These are phyloP conservation scores for Haemoproteus tartakovskyi DNA, from an alignment of 169 alveolate genomes.

Conservation along the genomic window DNA sequence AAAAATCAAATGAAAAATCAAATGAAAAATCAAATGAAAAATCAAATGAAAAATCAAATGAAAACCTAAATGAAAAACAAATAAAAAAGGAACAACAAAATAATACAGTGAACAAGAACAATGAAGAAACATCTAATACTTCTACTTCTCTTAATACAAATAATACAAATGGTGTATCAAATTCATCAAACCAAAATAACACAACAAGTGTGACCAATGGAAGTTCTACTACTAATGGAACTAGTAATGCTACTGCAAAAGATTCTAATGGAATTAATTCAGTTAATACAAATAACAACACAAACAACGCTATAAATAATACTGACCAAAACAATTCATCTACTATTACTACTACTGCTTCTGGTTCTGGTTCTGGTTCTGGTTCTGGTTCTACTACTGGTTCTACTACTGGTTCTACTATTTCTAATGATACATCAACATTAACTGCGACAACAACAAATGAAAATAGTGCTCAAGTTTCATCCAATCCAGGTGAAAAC, in stretches of 20 bases:
- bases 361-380: constrained; percentile 8
- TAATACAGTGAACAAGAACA: not conserved
- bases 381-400: too few relatives aligned
- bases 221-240: not conserved
- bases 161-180: not conserved
- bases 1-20: not conserved
- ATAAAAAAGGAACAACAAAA: not conserved
- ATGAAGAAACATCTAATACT: constrained; percentile 4
- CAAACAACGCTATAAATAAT: not conserved
- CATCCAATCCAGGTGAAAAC: too few relatives aligned
- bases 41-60: not conserved
- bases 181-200: too few relatives aligned
- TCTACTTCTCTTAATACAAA: constrained; percentile 2
- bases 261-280: not conserved
- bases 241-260: not conserved
- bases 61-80: too few relatives aligned
- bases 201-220: too few relatives aligned
- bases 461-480: too few relatives aligned
- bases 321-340: not conserved
- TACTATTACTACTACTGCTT: not conserved
- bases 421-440: too few relatives aligned
- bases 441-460: too few relatives aligned
- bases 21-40: constrained; percentile 1
- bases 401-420: too few relatives aligned
- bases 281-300: not conserved